A percentile compares a stretch with the other conserved stretches of the same genome.
These are phyloP conservation scores for Podaxis rugospora DNA, from an alignment of 768 basidiomycete genomes.

Conservation along the genomic window DNA sequence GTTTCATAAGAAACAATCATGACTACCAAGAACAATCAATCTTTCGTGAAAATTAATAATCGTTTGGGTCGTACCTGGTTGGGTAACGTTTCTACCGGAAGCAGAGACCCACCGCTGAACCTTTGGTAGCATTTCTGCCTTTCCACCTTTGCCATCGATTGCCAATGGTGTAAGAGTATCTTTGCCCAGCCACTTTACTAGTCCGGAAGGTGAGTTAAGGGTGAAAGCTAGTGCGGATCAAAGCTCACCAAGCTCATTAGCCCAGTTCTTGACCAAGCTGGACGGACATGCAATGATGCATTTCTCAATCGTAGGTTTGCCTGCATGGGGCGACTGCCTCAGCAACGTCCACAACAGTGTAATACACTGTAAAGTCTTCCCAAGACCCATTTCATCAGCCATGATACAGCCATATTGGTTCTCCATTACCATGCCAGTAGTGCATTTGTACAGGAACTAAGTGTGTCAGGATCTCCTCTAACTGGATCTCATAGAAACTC, in stretches of 20 bases:
- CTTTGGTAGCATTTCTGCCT: constrained; percentile 70
- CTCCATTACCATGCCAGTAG: constrained; percentile 88
- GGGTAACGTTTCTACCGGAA: constrained; percentile 82
- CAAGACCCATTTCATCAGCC: constrained; percentile 99
- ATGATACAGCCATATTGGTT: constrained; percentile 96
- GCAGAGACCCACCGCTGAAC: constrained; percentile 91
- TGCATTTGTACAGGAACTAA: constrained; percentile 93
- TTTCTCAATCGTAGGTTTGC: constrained; percentile 90
- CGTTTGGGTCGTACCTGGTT: constrained; percentile 60
- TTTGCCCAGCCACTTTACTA: constrained; percentile 95
- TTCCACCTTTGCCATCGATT: constrained; percentile 90
- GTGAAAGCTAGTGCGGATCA: background rate
- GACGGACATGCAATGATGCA: constrained; percentile 97
- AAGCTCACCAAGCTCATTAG: constrained; percentile 84
- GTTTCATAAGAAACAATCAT: constrained; percentile 99
- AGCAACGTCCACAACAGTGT: constrained; percentile 91
- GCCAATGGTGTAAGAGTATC: constrained; percentile 79
- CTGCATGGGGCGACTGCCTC: constrained; percentile 88
- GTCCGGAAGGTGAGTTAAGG: background rate
- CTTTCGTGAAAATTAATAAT: background rate
- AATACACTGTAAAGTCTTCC: constrained; percentile 96
- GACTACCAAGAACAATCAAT: constrained; percentile 43
- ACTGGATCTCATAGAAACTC: constrained; percentile 15
- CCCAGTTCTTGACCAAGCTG: constrained; percentile 97
- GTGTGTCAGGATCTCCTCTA: constrained; percentile 6